phyloP scores from a whole-genome alignment of 1,284 basidiomycete species.

The Cryptococcus amylolentus region DNA sequence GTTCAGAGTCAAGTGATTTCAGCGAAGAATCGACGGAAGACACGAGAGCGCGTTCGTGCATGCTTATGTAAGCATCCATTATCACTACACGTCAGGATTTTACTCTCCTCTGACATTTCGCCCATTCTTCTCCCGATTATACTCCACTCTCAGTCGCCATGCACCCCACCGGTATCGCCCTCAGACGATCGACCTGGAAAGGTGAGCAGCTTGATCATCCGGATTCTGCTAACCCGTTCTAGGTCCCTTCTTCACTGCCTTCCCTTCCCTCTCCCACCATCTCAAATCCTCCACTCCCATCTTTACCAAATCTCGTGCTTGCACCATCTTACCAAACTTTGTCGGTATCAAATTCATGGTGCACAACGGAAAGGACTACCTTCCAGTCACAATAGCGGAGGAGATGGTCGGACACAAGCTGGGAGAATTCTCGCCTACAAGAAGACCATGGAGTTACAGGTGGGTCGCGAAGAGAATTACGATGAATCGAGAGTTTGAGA shows the following conservation, averaged over 20 bases:
- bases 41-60: constrained; percentile 9
- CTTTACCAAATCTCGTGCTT: constrained; percentile 81
- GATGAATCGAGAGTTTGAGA: neutral
- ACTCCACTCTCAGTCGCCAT: constrained; percentile 10
- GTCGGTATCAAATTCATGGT: constrained; percentile 87
- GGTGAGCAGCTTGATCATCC: constrained; percentile 32
- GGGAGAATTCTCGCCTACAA: constrained; percentile 88
- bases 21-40: constrained; percentile 5
- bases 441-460: constrained; percentile 57
- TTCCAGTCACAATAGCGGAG: constrained; percentile 81
- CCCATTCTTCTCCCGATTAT: neutral
- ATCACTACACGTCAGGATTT: constrained; percentile 7
- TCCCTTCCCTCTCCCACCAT: constrained; percentile 70
- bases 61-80: constrained; percentile 3
- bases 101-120: neutral
- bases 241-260: constrained; percentile 11
- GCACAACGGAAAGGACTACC: constrained; percentile 89
- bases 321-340: constrained; percentile 92
- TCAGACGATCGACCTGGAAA: constrained; percentile 52
- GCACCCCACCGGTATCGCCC: constrained; percentile 22
- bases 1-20: constrained; percentile 6
- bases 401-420: constrained; percentile 99
- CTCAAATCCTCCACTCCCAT: constrained; percentile 80
- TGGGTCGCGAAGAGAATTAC: constrained; percentile 19
- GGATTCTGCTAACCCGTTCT: neutral